Base-by-base conservation (phyloP, 805 yeast genomes). In the Kodamaea hsintzibuensis region DNA sequence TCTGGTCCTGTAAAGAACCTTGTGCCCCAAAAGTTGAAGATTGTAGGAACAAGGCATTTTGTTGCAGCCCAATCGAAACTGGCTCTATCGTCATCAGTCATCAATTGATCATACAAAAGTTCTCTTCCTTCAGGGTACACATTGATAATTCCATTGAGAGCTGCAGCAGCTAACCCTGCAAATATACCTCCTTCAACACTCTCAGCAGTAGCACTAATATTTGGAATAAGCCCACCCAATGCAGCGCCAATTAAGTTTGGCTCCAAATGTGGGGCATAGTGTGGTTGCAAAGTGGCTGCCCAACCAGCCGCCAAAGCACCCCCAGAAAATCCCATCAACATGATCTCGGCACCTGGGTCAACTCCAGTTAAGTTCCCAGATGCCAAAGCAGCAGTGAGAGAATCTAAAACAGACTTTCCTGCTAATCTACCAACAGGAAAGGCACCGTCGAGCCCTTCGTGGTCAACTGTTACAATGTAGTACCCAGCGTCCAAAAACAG, bases 311-410 rank as follows among this genome's bases (percentile, higher is more conserved):
- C 73, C 33, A 72, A 54, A 0, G 73, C 61, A 5, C 76, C 77
- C 10, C 78, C 78, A 1, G 74, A 69, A 49, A 68, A 73, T 0
- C 78, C 78, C 72, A 72, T 70, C 45, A 73, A 38, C 5, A 52
- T 57, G 7, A 58, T 55, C 13, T 55, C 50, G 2, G 73, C 67
- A 42, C 61, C 58, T 6, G 57, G 27, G 10, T 52, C 42, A 17
- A 68, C 38, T 2, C 66, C 66, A 1, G 71, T 59, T 18, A 52
- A 38, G 17, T 60, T 51, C 2, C 54, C 56, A 8, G 62, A 47
- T 2, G 51, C 39, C 30, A 72, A 57, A 1, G 64, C 55, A 1
- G 68, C 77, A 46, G 72, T 54, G 19, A 73, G 50, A 1, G 71
- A 59, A 50, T 73, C 70, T 49, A 73, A 64, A 0, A 61, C 56